Evolutionary conservation across 208 protist genomes (phyloP).

Genomic region (Leishmania aethiopica): DNA sequence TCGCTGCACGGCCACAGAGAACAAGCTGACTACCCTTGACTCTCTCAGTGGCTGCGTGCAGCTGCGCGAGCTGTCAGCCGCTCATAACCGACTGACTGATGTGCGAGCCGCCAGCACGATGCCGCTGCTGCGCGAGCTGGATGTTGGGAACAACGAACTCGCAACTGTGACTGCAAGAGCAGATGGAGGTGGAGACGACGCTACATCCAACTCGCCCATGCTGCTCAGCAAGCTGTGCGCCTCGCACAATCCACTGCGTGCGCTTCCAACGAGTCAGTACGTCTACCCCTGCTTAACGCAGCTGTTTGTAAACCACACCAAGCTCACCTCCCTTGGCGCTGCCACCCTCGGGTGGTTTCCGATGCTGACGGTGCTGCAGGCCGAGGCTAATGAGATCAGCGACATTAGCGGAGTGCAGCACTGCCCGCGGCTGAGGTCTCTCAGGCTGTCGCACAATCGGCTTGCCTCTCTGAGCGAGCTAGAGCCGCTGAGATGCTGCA

Average conservation of each 20-base stretch:
- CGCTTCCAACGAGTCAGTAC: slow-evolving; percentile 4
- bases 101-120: slow-evolving; percentile 40
- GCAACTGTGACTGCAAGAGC: not conserved
- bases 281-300: slow-evolving; percentile 60
- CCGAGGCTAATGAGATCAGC: slow-evolving; percentile 69
- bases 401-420: slow-evolving; percentile 56
- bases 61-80: slow-evolving; percentile 47
- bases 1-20: slow-evolving; percentile 27
- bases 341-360: slow-evolving; percentile 62
- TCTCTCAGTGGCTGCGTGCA: slow-evolving; percentile 46
- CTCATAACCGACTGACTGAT: slow-evolving; percentile 51
- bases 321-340: slow-evolving; percentile 36
- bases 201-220: not conserved
- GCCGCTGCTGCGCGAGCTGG: slow-evolving; percentile 56
- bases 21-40: slow-evolving; percentile 48
- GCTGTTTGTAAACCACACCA: slow-evolving; percentile 76
- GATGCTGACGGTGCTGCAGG: slow-evolving; percentile 69
- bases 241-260: slow-evolving; percentile 57
- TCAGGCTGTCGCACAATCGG: slow-evolving; percentile 73
- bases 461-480: slow-evolving; percentile 39
- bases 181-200: slow-evolving; percentile 14
- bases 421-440: slow-evolving; percentile 57
- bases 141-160: slow-evolving; percentile 68
- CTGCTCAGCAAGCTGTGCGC: slow-evolving; percentile 66
- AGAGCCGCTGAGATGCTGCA: slow-evolving; percentile 49